A percentile compares a stretch with the other conserved stretches of the same genome.
Evolutionary conservation across 805 yeast genomes (phyloP).

Genomic region (Saturnispora halmiae): DNA sequence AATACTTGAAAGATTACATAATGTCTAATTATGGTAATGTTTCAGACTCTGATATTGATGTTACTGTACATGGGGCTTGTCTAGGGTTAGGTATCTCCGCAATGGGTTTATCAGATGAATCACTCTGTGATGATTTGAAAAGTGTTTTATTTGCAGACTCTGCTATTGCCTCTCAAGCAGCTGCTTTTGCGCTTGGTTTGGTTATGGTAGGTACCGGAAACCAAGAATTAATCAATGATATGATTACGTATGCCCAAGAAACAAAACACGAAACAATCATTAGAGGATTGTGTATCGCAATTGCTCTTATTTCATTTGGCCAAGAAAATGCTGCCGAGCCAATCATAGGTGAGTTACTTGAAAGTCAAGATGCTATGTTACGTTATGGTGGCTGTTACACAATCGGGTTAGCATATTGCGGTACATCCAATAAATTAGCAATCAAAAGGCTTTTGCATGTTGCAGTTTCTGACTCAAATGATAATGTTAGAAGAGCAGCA

Average conservation of each 20-base stretch:
- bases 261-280: conserved; percentile 94
- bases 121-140: conserved; percentile 71
- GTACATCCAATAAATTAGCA: conserved; percentile 86
- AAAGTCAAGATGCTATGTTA: conserved; percentile 70
- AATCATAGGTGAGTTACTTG: conserved; percentile 54
- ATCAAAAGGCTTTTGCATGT: conserved; percentile 78
- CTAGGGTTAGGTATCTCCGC: conserved; percentile 95
- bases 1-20: conserved; percentile 63
- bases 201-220: conserved; percentile 89
- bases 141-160: conserved; percentile 82
- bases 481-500: conserved; percentile 94
- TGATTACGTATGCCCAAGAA: conserved; percentile 86
- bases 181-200: conserved; percentile 92
- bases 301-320: conserved; percentile 80
- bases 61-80: conserved; percentile 89
- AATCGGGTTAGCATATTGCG: conserved; percentile 91
- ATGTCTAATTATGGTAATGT: conserved; percentile 43
- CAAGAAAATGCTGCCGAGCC: conserved; percentile 73
- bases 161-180: conserved; percentile 92
- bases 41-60: conserved; percentile 55
- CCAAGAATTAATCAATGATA: conserved; percentile 57
- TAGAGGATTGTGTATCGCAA: conserved; percentile 85
- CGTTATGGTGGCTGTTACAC: conserved; percentile 96
- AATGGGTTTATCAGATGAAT: conserved; percentile 75
- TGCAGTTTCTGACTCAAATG: conserved; percentile 95